phyloP scores from a whole-genome alignment of 2,329 filamentous ascomycete genomes.

The Colletotrichum sp. region DNA sequence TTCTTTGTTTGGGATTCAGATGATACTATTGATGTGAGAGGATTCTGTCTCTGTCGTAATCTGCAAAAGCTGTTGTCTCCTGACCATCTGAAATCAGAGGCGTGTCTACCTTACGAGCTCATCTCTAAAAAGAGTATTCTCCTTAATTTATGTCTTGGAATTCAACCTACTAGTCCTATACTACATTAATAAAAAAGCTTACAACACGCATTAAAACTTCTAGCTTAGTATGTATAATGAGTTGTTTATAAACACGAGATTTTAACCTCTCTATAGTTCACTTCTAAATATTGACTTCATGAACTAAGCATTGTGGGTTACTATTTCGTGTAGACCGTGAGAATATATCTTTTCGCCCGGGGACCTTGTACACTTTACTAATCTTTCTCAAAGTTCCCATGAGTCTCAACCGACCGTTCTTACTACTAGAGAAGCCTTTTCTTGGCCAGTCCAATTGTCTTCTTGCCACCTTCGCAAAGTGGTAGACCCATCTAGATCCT shows the following conservation, averaged over 20 bases:
- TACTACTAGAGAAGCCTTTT: fast-evolving
- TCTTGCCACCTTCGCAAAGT: neutral
- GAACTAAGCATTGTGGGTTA: fast-evolving
- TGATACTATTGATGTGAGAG: neutral
- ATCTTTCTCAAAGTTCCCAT: neutral
- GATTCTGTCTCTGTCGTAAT: neutral
- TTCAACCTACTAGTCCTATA: neutral
- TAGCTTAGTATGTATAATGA: fast-evolving
- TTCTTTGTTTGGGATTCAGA: neutral
- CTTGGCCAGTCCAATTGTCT: fast-evolving
- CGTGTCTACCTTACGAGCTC: too few relatives aligned
- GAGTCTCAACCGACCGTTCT: neutral
- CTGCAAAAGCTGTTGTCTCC: too few relatives aligned
- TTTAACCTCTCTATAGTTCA: neutral
- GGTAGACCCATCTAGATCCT: fast-evolving
- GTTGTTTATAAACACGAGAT: fast-evolving
- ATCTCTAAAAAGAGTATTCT: neutral
- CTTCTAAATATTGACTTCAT: fast-evolving
- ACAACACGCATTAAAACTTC: neutral
- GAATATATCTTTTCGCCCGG: neutral
- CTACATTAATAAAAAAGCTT: neutral
- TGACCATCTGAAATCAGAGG: too few relatives aligned
- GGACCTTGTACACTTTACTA: neutral
- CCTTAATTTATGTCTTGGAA: neutral
- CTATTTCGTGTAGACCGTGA: neutral